A percentile compares a stretch with the other conserved stretches of the same genome.
Conservation (phyloP, 768 basidiomycete genomes). For the Rickenella mellea region DNA sequence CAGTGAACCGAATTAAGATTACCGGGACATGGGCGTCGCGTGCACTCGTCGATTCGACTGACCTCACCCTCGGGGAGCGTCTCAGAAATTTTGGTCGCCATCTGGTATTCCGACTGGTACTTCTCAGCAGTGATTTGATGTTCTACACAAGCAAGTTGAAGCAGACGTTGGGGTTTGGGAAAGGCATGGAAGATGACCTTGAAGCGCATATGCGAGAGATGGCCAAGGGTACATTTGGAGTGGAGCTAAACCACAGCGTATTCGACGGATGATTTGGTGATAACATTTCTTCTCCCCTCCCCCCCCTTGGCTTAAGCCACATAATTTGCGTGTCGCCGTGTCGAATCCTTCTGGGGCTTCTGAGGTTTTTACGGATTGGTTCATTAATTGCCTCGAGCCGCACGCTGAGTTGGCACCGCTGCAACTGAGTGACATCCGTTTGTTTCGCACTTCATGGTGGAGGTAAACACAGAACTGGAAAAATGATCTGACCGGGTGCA, state of each 20-base stretch:
- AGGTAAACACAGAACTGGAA: too few relatives aligned
- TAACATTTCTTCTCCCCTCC: neutral
- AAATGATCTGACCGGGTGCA: too few relatives aligned
- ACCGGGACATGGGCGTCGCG: slow-evolving; percentile 76
- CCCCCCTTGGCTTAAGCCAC: neutral
- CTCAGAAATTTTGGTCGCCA: slow-evolving; percentile 48
- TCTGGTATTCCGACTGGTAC: slow-evolving; percentile 51
- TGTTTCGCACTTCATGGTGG: too few relatives aligned
- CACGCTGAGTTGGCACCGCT: slow-evolving; percentile 1
- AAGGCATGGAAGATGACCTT: slow-evolving; percentile 76
- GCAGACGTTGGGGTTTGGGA: slow-evolving; percentile 33
- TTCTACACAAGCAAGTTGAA: slow-evolving; percentile 57
- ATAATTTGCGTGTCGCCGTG: neutral
- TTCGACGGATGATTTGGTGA: slow-evolving; percentile 14
- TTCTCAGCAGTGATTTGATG: slow-evolving; percentile 59
- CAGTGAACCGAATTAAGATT: slow-evolving; percentile 86
- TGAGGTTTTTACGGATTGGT: slow-evolving; percentile 6
- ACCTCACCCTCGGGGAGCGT: slow-evolving; percentile 32
- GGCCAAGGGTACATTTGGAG: slow-evolving; percentile 71
- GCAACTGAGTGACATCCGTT: slow-evolving; percentile 7
- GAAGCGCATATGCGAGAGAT: slow-evolving; percentile 66
- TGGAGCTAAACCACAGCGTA: slow-evolving; percentile 41
- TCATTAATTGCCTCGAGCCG: too few relatives aligned
- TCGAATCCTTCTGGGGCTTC: slow-evolving; percentile 4
- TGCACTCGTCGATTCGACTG: slow-evolving; percentile 39